Evolutionary conservation across 305 asterid genomes (phyloP).

Genomic region (Nicotiana rustica): DNA sequence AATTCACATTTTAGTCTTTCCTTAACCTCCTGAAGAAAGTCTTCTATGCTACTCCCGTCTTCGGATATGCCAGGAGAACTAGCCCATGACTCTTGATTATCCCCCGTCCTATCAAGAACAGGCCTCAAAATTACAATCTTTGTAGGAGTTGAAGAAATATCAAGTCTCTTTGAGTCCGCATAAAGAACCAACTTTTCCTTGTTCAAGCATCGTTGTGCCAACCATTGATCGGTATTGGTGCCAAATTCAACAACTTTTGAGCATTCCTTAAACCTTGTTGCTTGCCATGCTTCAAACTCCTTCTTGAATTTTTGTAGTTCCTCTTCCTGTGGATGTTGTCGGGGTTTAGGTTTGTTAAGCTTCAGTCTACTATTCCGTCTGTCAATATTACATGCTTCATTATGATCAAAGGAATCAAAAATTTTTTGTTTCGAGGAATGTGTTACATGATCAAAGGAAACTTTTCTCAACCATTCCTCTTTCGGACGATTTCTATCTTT

Average conservation of each 20-base stretch:
- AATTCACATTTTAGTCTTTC: slow-evolving; percentile 79
- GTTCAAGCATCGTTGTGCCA: slow-evolving; percentile 77
- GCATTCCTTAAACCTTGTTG: slow-evolving; percentile 70
- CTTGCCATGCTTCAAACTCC: slow-evolving; percentile 94
- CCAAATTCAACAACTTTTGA: slow-evolving; percentile 54
- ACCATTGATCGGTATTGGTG: slow-evolving; percentile 55
- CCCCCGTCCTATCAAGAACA: slow-evolving; percentile 60
- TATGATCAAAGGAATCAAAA: slow-evolving; percentile 48
- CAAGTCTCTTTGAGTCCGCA: slow-evolving; percentile 51
- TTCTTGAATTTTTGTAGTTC: slow-evolving; percentile 89
- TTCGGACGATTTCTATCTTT: slow-evolving; percentile 40
- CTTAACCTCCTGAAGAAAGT: slow-evolving; percentile 90
- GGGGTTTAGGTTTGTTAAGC: slow-evolving; percentile 59
- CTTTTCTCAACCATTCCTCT: slow-evolving; percentile 46
- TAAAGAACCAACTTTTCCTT: slow-evolving; percentile 68
- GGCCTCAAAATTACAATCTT: slow-evolving; percentile 92
- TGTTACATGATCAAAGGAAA: slow-evolving; percentile 43
- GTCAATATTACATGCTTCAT: slow-evolving; percentile 47
- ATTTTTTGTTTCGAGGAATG: slow-evolving; percentile 49
- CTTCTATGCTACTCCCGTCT: slow-evolving; percentile 68
- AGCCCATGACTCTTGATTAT: slow-evolving; percentile 64
- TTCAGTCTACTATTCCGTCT: slow-evolving; percentile 39
- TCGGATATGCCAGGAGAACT: slow-evolving; percentile 77
- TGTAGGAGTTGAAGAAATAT: slow-evolving; percentile 56
- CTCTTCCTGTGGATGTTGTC: slow-evolving; percentile 97